Base-by-base conservation (phyloP, 2,329 filamentous ascomycete genomes). In the Sphaerostilbella broomeana region DNA sequence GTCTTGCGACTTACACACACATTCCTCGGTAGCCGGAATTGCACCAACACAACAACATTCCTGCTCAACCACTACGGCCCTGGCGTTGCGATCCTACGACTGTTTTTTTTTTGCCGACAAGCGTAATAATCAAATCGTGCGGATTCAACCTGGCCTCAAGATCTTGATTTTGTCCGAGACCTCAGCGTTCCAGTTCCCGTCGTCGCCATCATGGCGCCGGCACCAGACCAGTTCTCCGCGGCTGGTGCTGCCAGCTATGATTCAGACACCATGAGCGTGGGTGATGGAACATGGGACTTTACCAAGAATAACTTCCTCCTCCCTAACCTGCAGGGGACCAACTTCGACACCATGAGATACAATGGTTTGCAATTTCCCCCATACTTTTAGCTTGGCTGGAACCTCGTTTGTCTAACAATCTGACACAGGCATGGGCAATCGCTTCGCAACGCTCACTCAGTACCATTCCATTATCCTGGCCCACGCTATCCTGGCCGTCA, bases 251-350 rank as follows among this genome's bases (percentile, higher is more conserved):
- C 78, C 57, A 77, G 72, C 49, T 90, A 90, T 63, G 71, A 73
- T 51, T 87, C 83, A 36, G 71, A 80, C 54, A 85, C 79, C n/a
- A 69, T 89, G 71, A 72, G 69, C 40, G 84, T 90, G 12, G 85
- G 85, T 47, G 86, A 90, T 57, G 86, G 86, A 16, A 90, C 86
- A 22, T 92, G 86, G 85, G 82, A 89, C 53, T 81, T 82, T 42
- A 70, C 73, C 43, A 81, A 81, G 57, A 86, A 89, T 55, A 79
- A 75, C 13, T 92, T 90, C 57, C 65, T 92, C 38, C 65, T 92
- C 36, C 86, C 86, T 24, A 88, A 88, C 54, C 65, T 92, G 31
- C 69, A 81, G 52, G 84, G 84, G 7, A 63, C 86, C 47, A 86
- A 88, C 57, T 86, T 86, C 58, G 82, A 81, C 35, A 89, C 85